A percentile compares a stretch with the other conserved stretches of the same genome.
phyloP scores from a whole-genome alignment of 2,329 filamentous ascomycete genomes.

The Paraphaeosphaeria sporulosa region DNA sequence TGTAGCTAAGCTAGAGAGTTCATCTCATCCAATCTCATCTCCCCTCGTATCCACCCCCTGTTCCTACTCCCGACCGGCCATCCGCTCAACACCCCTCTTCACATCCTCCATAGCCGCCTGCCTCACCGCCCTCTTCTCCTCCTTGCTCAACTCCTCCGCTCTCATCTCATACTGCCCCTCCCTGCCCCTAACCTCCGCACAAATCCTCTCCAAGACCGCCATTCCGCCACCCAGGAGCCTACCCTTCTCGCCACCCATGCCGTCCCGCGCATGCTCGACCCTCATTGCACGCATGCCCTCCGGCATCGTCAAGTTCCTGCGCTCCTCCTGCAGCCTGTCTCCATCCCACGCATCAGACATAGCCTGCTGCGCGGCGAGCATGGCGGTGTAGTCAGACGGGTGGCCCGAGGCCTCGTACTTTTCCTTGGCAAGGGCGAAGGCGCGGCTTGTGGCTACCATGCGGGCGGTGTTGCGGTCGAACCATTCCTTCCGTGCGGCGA shows the following conservation, averaged over 20 bases:
- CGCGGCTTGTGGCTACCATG: conserved; percentile 17
- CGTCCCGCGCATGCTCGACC: conserved; percentile 4
- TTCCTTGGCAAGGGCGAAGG: conserved; percentile 3
- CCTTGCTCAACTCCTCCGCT: conserved; percentile 12
- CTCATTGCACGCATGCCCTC: conserved; percentile 22
- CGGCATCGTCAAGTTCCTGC: conserved; percentile 27
- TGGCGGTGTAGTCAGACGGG: conserved; percentile 7
- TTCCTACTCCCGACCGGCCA: no score
- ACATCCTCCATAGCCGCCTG: conserved; percentile 18
- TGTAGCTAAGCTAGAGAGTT: no score
- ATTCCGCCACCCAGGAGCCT: conserved; percentile 24
- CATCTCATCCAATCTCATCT: no score
- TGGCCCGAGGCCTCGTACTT: conserved; percentile 6
- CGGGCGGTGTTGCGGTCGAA: conserved; percentile 18
- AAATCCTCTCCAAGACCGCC: conserved; percentile 31
- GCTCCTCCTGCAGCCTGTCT: conserved; percentile 24
- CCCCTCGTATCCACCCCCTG: no score
- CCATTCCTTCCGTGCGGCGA: conserved; percentile 27
- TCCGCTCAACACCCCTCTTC: no score
- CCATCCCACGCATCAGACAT: conserved; percentile 18
- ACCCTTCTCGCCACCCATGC: conserved; percentile 6
- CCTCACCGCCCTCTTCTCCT: conserved; percentile 21
- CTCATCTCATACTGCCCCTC: conserved; percentile 11
- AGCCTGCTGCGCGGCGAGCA: not conserved
- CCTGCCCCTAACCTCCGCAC: conserved; percentile 18